Conservation (phyloP, 768 basidiomycete genomes). For the Phaffia australis region DNA sequence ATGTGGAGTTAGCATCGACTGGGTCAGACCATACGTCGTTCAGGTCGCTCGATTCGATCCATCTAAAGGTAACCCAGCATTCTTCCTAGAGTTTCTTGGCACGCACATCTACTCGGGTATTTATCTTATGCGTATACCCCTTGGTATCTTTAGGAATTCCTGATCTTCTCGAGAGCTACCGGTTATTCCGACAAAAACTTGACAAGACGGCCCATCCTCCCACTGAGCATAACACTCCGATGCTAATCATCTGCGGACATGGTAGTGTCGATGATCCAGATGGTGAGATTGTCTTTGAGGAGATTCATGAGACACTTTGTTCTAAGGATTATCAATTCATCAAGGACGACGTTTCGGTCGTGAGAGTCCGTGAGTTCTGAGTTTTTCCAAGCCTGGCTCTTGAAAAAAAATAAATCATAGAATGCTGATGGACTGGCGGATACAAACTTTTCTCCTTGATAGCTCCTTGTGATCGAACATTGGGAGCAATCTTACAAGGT, state of each 20-base stretch:
- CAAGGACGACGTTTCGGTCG: conserved; percentile 51
- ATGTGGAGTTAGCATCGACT: conserved; percentile 36
- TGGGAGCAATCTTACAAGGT: conserved; percentile 81
- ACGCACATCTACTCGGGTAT: conserved; percentile 42
- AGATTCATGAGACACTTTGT: conserved; percentile 37
- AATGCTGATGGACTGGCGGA: not conserved
- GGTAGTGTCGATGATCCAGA: conserved; percentile 24
- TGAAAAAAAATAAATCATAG: not conserved
- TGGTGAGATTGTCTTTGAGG: conserved; percentile 70
- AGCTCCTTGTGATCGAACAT: conserved; percentile 29
- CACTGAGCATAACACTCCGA: conserved; percentile 29
- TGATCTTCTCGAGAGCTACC: conserved; percentile 57
- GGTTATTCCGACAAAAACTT: conserved; percentile 63
- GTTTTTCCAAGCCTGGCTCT: conserved; percentile 42
- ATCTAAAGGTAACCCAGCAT: conserved; percentile 48
- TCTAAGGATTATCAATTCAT: conserved; percentile 31
- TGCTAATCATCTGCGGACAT: conserved; percentile 36
- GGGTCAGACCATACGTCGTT: conserved; percentile 64
- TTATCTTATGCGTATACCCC: not conserved
- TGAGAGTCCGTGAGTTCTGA: conserved; percentile 69
- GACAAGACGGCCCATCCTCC: conserved; percentile 23
- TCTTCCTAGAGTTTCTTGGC: not conserved
- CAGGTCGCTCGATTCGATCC: conserved; percentile 95
- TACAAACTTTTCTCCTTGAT: not conserved
- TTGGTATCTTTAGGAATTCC: conserved; percentile 31